phyloP scores from a whole-genome alignment of 1,284 basidiomycete species.

The Pyrrhoderma noxium region DNA sequence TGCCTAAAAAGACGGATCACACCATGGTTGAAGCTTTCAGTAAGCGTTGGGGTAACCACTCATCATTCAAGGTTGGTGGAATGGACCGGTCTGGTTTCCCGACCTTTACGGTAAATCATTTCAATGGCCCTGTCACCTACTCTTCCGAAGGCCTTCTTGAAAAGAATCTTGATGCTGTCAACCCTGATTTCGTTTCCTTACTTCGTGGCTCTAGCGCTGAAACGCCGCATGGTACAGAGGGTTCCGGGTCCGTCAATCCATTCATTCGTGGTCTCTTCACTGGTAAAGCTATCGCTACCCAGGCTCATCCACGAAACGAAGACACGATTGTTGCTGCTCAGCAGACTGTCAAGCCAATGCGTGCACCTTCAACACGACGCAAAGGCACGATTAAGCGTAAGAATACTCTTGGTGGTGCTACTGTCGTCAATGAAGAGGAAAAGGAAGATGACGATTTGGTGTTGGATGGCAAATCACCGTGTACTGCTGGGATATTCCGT shows the following conservation, averaged over 20 bases:
- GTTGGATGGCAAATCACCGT: conserved; percentile 41
- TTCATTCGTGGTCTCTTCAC: conserved; percentile 91
- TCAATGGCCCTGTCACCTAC: conserved; percentile 86
- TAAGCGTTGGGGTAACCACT: conserved; percentile 92
- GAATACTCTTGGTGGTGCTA: conserved; percentile 50
- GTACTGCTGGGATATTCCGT: conserved; percentile 85
- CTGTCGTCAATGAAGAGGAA: conserved; percentile 43
- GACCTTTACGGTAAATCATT: conserved; percentile 91
- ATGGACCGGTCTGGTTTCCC: conserved; percentile 75
- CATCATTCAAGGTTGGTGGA: conserved; percentile 77
- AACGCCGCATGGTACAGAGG: conserved; percentile 44
- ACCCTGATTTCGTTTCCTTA: conserved; percentile 88
- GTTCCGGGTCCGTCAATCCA: conserved; percentile 74
- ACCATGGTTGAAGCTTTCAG: conserved; percentile 93
- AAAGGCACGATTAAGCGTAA: conserved; percentile 65
- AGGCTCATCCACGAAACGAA: conserved; percentile 86
- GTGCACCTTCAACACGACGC: conserved; percentile 80
- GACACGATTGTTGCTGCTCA: conserved; percentile 93
- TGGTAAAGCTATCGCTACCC: conserved; percentile 80
- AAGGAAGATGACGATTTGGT: conserved; percentile 42
- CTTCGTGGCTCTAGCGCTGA: conserved; percentile 56
- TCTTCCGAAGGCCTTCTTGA: conserved; percentile 86
- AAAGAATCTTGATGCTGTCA: conserved; percentile 83
- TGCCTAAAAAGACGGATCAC: conserved; percentile 86
- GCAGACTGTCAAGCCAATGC: conserved; percentile 88